Evolutionary conservation across 208 protist species (phyloP), one percentile per base, ranked within the genome.

Genomic region (Lotmaria passim): DNA sequence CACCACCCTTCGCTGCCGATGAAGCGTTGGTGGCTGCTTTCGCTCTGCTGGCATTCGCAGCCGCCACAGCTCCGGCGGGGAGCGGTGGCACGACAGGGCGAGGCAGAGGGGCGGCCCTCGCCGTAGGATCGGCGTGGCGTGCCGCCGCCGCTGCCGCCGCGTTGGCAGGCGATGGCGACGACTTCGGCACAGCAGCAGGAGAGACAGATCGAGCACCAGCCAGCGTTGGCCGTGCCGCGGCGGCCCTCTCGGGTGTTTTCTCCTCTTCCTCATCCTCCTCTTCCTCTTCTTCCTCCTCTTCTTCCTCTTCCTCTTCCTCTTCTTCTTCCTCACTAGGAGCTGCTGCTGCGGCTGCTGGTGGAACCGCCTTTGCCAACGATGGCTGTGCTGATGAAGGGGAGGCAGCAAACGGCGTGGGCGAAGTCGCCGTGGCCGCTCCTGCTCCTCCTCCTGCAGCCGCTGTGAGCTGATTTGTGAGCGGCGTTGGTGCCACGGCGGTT

Each of bases 261-360:
- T 73, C 68, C 50, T 66, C 56, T 44, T 74, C 69, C n/a, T 59
- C 44, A 26, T 59, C 48, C 26, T 43, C 47, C 2, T 50, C 52
- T 7, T 67, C 48, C 17, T 74, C 69, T 21, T 68, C 59, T 11
- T 47, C 60, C 26, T 64, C 61, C 24, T 56, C 44, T 14, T 53
- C 61, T 26, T 56, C 61, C 30, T 53, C 47, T 39, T 41, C 33
- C 23, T 51, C 28, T 21, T 19, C 44, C 43, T 51, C 21, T 19
- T 53, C 41, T 7, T 59, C 23, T 59, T 59, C 52, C 52, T 59
- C 41, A 21, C 19, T 30, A 21, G 23, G 6, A 47, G 52, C 38
- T 11, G 68, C 36, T 26, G 58, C 19, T 14, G 46, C 24, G 24
- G 61, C 30, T 19, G 24, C 28, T 7, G 52, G 36, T 10, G 55